Conservation (phyloP, 495 filamentous ascomycete species). For the Penicillium crystallinum region DNA sequence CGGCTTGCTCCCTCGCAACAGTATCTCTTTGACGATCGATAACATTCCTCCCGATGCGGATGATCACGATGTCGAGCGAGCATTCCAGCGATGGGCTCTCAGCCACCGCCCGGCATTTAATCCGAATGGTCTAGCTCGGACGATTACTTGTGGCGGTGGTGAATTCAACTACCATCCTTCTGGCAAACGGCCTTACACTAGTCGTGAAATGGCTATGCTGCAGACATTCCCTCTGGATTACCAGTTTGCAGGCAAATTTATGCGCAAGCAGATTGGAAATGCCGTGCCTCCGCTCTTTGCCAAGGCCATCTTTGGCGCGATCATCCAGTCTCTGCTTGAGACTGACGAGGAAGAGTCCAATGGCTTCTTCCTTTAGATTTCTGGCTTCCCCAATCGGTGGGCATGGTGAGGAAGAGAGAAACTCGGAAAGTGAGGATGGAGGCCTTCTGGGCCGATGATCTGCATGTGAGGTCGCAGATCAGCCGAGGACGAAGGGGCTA, state of each 20-base stretch:
- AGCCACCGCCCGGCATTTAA: conserved; percentile 29
- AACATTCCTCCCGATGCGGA: conserved; percentile 35
- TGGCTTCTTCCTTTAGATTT: neutral
- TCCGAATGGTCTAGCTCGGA: conserved; percentile 46
- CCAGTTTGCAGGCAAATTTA: conserved; percentile 43
- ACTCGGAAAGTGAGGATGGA: neutral
- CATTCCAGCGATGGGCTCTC: conserved; percentile 14
- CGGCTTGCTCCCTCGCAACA: conserved; percentile 29
- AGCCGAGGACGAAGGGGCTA: neutral
- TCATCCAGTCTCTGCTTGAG: conserved; percentile 51
- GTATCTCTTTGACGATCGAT: conserved; percentile 44
- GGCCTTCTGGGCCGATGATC: neutral
- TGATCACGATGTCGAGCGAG: conserved; percentile 42
- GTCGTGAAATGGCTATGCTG: conserved; percentile 68
- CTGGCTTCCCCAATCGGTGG: no score
- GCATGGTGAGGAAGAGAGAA: neutral
- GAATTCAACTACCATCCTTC: conserved; percentile 63
- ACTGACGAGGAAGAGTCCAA: conserved; percentile 44
- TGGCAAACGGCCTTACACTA: conserved; percentile 61
- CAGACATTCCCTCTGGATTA: conserved; percentile 69
- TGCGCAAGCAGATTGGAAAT: conserved; percentile 79
- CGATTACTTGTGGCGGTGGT: conserved; percentile 67
- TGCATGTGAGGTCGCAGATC: conserved; percentile 2
- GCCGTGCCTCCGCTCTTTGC: conserved; percentile 70
- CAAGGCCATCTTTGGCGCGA: conserved; percentile 51